Percentiles rank a stretch among this genome's conserved stretches.
Conservation (phyloP, 495 filamentous ascomycete genomes). For the Neurospora sp. region DNA sequence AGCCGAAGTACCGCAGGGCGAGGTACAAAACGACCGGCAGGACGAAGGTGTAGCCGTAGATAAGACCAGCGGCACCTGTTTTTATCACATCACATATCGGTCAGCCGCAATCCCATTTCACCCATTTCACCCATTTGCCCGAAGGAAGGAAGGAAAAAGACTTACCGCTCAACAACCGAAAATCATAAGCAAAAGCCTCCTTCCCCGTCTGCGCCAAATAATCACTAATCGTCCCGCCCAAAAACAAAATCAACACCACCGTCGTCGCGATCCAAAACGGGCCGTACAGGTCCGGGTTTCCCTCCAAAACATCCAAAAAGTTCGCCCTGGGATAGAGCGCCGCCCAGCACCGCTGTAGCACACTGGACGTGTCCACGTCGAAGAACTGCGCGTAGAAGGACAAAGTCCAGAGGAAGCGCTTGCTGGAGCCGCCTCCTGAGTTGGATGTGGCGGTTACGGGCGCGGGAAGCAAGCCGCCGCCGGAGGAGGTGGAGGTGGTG, state of each 20-base stretch:
- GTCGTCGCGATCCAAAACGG: slow-evolving; percentile 99
- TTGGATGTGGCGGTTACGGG: slow-evolving; percentile 34
- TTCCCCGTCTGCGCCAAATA: slow-evolving; percentile 51
- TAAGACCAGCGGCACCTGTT: slow-evolving; percentile 72
- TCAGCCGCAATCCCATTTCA: too few relatives aligned
- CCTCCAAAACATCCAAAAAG: slow-evolving; percentile 92
- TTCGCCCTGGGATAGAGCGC: slow-evolving; percentile 81
- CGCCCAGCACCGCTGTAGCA: slow-evolving; percentile 71
- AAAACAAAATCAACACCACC: slow-evolving; percentile 87
- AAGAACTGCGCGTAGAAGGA: slow-evolving; percentile 97
- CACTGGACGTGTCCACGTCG: slow-evolving; percentile 87
- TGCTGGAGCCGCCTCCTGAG: slow-evolving; percentile 37
- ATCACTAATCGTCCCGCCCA: slow-evolving; percentile 88
- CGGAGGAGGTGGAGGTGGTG: slow-evolving; percentile 26
- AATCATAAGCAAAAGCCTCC: slow-evolving; percentile 64
- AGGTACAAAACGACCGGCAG: slow-evolving; percentile 82
- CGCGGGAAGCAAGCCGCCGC: slow-evolving; percentile 51
- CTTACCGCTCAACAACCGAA: slow-evolving; percentile 63
- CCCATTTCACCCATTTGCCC: too few relatives aligned
- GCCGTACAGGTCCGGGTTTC: slow-evolving; percentile 91
- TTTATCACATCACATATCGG: too few relatives aligned
- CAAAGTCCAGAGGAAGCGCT: slow-evolving; percentile 84
- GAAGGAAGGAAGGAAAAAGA: not conserved
- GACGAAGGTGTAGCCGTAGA: slow-evolving; percentile 87
- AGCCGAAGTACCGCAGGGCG: slow-evolving; percentile 85